Percentiles rank a stretch among this genome's conserved stretches.
Evolutionary conservation across 768 basidiomycete genomes (phyloP).

Genomic region (Coprinellus aureogranulatus): DNA sequence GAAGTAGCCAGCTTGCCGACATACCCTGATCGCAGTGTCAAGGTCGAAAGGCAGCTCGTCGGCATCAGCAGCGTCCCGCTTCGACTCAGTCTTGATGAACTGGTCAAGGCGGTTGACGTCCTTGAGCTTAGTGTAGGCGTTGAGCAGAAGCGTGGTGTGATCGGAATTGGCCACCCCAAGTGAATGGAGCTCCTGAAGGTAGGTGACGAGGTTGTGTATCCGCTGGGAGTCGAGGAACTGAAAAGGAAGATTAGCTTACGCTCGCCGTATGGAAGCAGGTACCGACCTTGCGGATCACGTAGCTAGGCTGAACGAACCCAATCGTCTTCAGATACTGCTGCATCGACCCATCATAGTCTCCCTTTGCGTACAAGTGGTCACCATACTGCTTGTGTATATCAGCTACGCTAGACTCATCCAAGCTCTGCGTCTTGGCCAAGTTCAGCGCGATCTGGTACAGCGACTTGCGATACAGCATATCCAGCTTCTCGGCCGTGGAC

Average conservation of each 20-base stretch:
- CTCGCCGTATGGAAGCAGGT: not conserved
- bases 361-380: slow-evolving; percentile 86
- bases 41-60: slow-evolving; percentile 92
- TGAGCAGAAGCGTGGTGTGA: slow-evolving; percentile 93
- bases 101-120: slow-evolving; percentile 84
- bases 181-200: slow-evolving; percentile 92
- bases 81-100: slow-evolving; percentile 88
- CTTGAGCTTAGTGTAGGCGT: slow-evolving; percentile 96
- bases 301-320: slow-evolving; percentile 86
- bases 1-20: slow-evolving; percentile 94
- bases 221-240: slow-evolving; percentile 96
- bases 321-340: slow-evolving; percentile 89
- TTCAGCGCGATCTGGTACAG: slow-evolving; percentile 79
- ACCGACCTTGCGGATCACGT: slow-evolving; percentile 91
- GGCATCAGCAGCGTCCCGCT: slow-evolving; percentile 33
- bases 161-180: slow-evolving; percentile 90
- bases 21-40: slow-evolving; percentile 95
- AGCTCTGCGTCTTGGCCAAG: slow-evolving; percentile 74
- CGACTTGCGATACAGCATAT: slow-evolving; percentile 77
- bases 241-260: not conserved
- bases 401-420: slow-evolving; percentile 72
- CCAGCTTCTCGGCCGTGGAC: slow-evolving; percentile 79
- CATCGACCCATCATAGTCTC: slow-evolving; percentile 93
- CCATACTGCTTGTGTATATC: slow-evolving; percentile 91
- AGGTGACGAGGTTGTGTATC: slow-evolving; percentile 92